Evolutionary conservation across 495 filamentous ascomycete species (phyloP), one percentile per base, ranked within the genome.

Genomic region (Xylaria acuta): DNA sequence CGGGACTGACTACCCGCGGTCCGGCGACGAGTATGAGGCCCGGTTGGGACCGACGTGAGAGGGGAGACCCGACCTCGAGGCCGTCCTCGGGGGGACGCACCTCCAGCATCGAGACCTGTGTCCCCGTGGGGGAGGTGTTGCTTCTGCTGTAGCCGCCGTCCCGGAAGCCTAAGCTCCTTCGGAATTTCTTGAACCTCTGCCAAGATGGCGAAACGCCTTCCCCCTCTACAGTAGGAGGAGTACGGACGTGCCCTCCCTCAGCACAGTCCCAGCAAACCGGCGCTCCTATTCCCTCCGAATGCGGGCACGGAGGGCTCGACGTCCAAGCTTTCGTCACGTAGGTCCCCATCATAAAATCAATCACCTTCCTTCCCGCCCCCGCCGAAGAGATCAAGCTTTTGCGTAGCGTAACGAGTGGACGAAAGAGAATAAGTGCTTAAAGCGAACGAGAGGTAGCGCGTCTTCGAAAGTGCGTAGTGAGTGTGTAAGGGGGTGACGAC

Each of bases 211-310:
- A 58, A 22, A 3, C 18, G 25, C 14, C 38, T 40, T 16, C 38
- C 7, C 14, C 32, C 45, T 59, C 16, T 47, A n/a, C 9, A 51
- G 25, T 5, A n/a, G n/a, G n/a, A n/a, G 34, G 8, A 51, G 38
- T 16, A 22, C 16, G 14, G 38, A 69, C 27, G 41, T 69, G 72
- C 30, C 70, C 74, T 64, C 40, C 63, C 51, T 77, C 75, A 18
- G 65, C 62, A 51, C 76, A 77, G 58, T 76, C 72, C 74, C 74
- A 77, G 45, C 76, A 77, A 16, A 69, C 38, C 2, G 74, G 69
- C 49, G 70, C 49, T 30, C 69, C 60, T 22, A 43, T 69, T 34
- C 49, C 69, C n/a, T 75, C 43, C 9, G 70, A 63, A 69, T 77
- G 75, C 11, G 67, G 64, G 59, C 70, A 72, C 0, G 34, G 27